Evolutionary conservation across 352 stramenopile species (phyloP).

Genomic region (Phytophthora tubulina): DNA sequence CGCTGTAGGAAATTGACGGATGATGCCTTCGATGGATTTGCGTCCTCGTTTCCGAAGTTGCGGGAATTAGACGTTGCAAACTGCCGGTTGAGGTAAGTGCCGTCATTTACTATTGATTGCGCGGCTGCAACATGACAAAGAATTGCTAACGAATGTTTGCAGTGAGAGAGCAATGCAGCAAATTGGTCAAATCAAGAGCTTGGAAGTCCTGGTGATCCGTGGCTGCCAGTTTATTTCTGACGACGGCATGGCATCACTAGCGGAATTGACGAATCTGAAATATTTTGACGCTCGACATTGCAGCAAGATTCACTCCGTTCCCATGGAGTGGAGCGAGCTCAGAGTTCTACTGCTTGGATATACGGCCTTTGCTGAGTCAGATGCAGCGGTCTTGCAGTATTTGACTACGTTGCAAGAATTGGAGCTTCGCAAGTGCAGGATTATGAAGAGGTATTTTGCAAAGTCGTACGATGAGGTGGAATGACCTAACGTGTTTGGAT

Average conservation of each 20-base stretch:
- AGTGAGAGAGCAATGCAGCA: slow-evolving; percentile 46
- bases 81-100: slow-evolving; percentile 56
- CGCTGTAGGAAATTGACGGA: slow-evolving; percentile 67
- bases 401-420: slow-evolving; percentile 67
- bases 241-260: slow-evolving; percentile 44
- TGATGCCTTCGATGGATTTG: slow-evolving; percentile 55
- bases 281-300: slow-evolving; percentile 84
- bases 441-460: slow-evolving; percentile 71
- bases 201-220: slow-evolving; percentile 59
- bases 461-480: neutral
- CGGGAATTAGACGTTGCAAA: slow-evolving; percentile 63
- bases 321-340: slow-evolving; percentile 62
- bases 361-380: slow-evolving; percentile 70
- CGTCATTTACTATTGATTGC: neutral
- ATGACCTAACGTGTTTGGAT: slow-evolving; percentile 5
- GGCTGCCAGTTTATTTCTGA: slow-evolving; percentile 52
- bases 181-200: slow-evolving; percentile 45
- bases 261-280: slow-evolving; percentile 45
- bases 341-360: slow-evolving; percentile 65
- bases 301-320: slow-evolving; percentile 59
- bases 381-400: slow-evolving; percentile 63
- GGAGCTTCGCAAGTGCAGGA: slow-evolving; percentile 70
- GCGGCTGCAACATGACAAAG: neutral
- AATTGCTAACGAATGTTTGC: neutral
- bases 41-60: slow-evolving; percentile 48